Evolutionary conservation across 2,329 filamentous ascomycete genomes (phyloP).

Genomic region (Onygenales sp.): DNA sequence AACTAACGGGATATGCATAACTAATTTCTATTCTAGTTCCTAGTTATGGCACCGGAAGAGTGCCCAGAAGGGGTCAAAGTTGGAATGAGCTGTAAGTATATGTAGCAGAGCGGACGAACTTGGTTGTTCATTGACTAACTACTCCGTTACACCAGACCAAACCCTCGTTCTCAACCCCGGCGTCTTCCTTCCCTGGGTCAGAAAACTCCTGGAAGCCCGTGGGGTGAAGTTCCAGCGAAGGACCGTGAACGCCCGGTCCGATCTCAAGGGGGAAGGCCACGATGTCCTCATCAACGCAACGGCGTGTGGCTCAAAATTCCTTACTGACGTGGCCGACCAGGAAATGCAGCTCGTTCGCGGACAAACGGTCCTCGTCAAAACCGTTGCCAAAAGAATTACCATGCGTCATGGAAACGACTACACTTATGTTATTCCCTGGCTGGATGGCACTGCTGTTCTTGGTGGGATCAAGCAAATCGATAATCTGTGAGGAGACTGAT

Average conservation of each 20-base stretch:
- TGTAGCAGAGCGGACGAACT: no score
- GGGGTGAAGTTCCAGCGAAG: slow-evolving; percentile 17
- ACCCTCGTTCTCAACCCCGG: slow-evolving; percentile 15
- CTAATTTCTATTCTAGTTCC: no score
- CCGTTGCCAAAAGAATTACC: slow-evolving; percentile 10
- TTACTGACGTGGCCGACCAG: slow-evolving; percentile 13
- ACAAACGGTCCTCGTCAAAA: slow-evolving; percentile 18
- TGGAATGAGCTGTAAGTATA: no score
- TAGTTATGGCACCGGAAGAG: no score
- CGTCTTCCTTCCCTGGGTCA: slow-evolving; percentile 18
- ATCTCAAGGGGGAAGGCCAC: slow-evolving; percentile 13
- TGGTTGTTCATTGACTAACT: no score
- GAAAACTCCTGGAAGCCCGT: slow-evolving; percentile 9
- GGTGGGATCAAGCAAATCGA: slow-evolving; percentile 16
- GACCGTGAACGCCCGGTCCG: slow-evolving; percentile 12
- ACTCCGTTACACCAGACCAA: not conserved
- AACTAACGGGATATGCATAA: no score
- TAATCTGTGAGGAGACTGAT: not conserved
- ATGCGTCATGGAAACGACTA: slow-evolving; percentile 18
- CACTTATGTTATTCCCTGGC: slow-evolving; percentile 16
- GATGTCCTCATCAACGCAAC: slow-evolving; percentile 20
- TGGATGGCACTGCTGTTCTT: slow-evolving; percentile 17
- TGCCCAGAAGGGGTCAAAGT: no score
- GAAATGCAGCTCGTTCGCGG: slow-evolving; percentile 15
- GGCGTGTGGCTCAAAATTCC: slow-evolving; percentile 11